phyloP scores from a whole-genome alignment of 2,329 filamentous ascomycete genomes.

The Cladosporium sp. region DNA sequence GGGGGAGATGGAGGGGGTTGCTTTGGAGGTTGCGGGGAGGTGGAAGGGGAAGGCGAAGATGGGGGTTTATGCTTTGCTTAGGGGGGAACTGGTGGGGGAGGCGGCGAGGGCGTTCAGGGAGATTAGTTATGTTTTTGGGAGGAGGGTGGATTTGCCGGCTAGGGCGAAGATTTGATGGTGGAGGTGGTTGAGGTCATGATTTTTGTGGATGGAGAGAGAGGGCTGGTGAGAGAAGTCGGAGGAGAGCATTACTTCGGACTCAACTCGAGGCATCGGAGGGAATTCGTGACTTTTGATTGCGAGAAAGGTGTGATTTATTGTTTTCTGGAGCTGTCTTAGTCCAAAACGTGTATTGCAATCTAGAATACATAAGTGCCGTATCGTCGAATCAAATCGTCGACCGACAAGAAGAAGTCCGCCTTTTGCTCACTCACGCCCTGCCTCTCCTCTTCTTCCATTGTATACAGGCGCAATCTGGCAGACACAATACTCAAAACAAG shows the following conservation, averaged over 20 bases:
- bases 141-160: conserved; percentile 37
- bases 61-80: conserved; percentile 49
- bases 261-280: too few relatives aligned
- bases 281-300: too few relatives aligned
- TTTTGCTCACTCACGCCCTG: not conserved
- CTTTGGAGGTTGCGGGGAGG: conserved; percentile 41
- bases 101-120: conserved; percentile 46
- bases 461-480: not conserved
- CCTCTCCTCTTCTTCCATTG: not conserved
- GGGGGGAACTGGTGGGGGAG: conserved; percentile 51
- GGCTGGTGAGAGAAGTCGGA: not conserved
- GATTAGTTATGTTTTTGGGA: conserved; percentile 52
- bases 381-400: too few relatives aligned
- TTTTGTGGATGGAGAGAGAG: not conserved
- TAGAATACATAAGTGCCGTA: too few relatives aligned
- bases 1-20: conserved; percentile 44
- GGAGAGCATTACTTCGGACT: too few relatives aligned
- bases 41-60: conserved; percentile 41
- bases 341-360: too few relatives aligned
- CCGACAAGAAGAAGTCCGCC: too few relatives aligned
- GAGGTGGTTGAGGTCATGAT: not conserved
- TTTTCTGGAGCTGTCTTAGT: too few relatives aligned
- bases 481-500: too few relatives aligned
- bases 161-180: conserved; percentile 45
- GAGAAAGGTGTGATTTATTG: too few relatives aligned